Conservation (phyloP, 2,329 filamentous ascomycete genomes). For the Parastagonospora nodorum region DNA sequence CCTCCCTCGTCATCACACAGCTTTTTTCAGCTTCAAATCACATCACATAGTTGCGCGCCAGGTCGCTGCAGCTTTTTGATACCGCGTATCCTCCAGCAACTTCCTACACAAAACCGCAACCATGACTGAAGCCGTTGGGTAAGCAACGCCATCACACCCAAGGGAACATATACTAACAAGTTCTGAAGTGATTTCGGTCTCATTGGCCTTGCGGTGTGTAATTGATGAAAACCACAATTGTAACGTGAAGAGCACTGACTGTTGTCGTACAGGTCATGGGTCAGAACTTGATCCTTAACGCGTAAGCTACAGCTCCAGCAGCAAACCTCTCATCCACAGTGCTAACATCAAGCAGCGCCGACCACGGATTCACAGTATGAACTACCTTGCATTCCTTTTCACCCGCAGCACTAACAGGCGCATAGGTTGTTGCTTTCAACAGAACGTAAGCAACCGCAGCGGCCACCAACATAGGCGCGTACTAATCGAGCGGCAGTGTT, state of each 20-base stretch:
- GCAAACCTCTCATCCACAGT: conserved; percentile 15
- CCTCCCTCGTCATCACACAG: conserved; percentile 23
- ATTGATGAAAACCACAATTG: not conserved
- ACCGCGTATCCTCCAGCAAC: conserved; percentile 15
- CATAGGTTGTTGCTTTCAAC: conserved; percentile 85
- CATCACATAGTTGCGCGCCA: conserved; percentile 33
- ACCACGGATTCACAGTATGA: conserved; percentile 75
- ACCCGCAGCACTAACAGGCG: conserved; percentile 19
- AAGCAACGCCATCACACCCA: not conserved
- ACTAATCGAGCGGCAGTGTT: conserved; percentile 55
- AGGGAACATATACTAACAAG: not conserved
- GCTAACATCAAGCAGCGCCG: conserved; percentile 48
- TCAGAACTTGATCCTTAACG: conserved; percentile 62
- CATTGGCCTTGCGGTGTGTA: conserved; percentile 56
- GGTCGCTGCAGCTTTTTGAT: conserved; percentile 38
- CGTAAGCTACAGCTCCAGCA: conserved; percentile 41
- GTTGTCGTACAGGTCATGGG: conserved; percentile 49
- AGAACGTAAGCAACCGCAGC: conserved; percentile 63
- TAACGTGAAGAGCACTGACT: conserved; percentile 22
- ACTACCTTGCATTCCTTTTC: not conserved
- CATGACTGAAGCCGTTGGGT: conserved; percentile 45
- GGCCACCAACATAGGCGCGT: not conserved
- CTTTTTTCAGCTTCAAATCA: conserved; percentile 25
- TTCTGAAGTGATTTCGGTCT: conserved; percentile 55
- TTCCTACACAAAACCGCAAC: conserved; percentile 20